phyloP scores from a whole-genome alignment of 306 rosid genomes.

The Cyclanthera cordifolia region DNA sequence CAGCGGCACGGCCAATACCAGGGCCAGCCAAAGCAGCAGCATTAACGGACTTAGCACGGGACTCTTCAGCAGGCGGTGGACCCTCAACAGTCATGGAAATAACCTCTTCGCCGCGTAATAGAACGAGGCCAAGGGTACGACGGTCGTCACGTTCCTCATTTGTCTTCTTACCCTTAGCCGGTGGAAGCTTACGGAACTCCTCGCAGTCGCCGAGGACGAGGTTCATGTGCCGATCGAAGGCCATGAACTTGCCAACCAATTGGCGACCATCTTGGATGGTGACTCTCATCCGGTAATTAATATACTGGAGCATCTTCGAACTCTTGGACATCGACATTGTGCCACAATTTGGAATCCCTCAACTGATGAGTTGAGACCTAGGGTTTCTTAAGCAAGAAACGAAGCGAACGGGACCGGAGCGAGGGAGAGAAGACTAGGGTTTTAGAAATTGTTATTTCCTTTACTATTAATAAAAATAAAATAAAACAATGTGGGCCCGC shows the following conservation, averaged over 20 bases:
- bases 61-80: slow-evolving; percentile 89
- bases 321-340: slow-evolving; percentile 99
- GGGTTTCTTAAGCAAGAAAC: not conserved
- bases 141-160: slow-evolving; percentile 81
- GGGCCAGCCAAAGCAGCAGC: slow-evolving; percentile 85
- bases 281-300: slow-evolving; percentile 86
- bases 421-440: slow-evolving; percentile 1
- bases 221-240: slow-evolving; percentile 98
- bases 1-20: slow-evolving; percentile 78
- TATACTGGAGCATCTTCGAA: slow-evolving; percentile 95
- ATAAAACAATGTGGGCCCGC: not conserved
- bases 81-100: slow-evolving; percentile 98
- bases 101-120: slow-evolving; percentile 98
- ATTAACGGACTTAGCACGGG: slow-evolving; percentile 68
- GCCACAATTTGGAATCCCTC: not conserved
- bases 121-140: slow-evolving; percentile 91
- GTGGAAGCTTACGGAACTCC: slow-evolving; percentile 94
- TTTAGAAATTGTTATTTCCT: not conserved
- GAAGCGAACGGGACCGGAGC: not conserved
- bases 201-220: slow-evolving; percentile 96
- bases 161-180: slow-evolving; percentile 63
- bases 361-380: not conserved
- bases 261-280: slow-evolving; percentile 97
- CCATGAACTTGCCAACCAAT: slow-evolving; percentile 94
- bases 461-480: too few relatives aligned